These are phyloP conservation scores for Maudiozyma serrabonitensis DNA, from an alignment of 805 yeast genomes.

Conservation along the genomic window DNA sequence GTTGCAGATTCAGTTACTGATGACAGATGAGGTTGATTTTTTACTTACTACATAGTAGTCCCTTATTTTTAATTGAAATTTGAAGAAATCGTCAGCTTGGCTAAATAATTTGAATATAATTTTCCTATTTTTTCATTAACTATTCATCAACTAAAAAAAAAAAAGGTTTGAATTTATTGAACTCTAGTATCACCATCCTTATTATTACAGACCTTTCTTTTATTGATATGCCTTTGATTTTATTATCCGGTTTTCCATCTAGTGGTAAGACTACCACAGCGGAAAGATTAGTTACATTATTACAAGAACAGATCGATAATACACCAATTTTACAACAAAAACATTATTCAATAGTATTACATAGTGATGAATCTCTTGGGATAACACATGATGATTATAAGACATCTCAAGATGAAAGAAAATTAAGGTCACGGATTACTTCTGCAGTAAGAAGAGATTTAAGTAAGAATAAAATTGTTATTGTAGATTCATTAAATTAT, in stretches of 20 bases:
- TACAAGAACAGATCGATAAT: constrained; percentile 39
- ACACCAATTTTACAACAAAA: constrained; percentile 31
- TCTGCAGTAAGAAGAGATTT: constrained; percentile 82
- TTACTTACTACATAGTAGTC: no score
- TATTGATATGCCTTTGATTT: constrained; percentile 64
- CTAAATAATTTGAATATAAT: no score
- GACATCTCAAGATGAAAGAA: constrained; percentile 69
- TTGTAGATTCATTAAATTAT: constrained; percentile 77
- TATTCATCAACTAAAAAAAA: no score
- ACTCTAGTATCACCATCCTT: no score
- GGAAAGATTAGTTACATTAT: constrained; percentile 36
- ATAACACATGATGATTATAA: constrained; percentile 57
- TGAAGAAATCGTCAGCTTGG: no score
- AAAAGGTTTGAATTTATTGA: no score
- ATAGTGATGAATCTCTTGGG: constrained; percentile 71
- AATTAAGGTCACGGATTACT: constrained; percentile 74
- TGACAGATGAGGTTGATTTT: no score
- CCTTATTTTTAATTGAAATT: no score
- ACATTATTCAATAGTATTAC: constrained; percentile 48
- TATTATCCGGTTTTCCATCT: constrained; percentile 78
- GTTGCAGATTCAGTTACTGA: no score
- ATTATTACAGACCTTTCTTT: no score
- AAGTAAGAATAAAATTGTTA: constrained; percentile 58
- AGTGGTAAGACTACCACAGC: constrained; percentile 81
- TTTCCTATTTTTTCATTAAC: no score